A percentile compares a stretch with the other conserved stretches of the same genome.
Conservation (phyloP, 2,329 filamentous ascomycete genomes). For the Aureobasidium melanogenum region DNA sequence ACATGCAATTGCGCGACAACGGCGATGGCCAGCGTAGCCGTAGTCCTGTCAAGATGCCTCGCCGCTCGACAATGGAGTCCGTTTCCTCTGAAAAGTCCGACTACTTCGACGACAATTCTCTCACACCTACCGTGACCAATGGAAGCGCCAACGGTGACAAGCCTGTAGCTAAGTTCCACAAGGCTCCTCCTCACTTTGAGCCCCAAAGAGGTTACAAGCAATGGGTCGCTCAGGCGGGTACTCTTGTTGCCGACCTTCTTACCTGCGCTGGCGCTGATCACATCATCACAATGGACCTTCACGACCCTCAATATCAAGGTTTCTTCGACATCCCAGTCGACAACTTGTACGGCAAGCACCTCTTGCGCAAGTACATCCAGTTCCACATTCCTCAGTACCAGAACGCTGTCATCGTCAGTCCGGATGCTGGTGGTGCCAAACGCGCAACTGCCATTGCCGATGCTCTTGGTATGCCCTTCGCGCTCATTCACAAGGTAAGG, state of each 20-base stretch:
- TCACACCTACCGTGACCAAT: slow-evolving; percentile 13
- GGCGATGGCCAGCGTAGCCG: slow-evolving; percentile 10
- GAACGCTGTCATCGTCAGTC: slow-evolving; percentile 86
- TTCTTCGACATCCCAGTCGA: slow-evolving; percentile 99
- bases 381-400: slow-evolving; percentile 76
- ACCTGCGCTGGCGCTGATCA: slow-evolving; percentile 95
- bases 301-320: slow-evolving; percentile 93
- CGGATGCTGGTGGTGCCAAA: slow-evolving; percentile 94
- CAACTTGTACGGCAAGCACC: slow-evolving; percentile 81
- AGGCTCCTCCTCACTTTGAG: slow-evolving; percentile 52
- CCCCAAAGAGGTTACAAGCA: slow-evolving; percentile 92
- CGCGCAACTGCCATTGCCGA: slow-evolving; percentile 92
- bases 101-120: slow-evolving; percentile 16
- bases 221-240: slow-evolving; percentile 97
- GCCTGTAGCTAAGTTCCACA: slow-evolving; percentile 37
- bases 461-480: slow-evolving; percentile 86
- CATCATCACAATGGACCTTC: slow-evolving; percentile 94
- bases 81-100: slow-evolving; percentile 22
- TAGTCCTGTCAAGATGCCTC: slow-evolving; percentile 6
- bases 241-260: slow-evolving; percentile 84
- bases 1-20: slow-evolving; percentile 51
- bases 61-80: slow-evolving; percentile 22
- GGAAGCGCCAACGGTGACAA: slow-evolving; percentile 54
- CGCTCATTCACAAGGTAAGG: slow-evolving; percentile 90
- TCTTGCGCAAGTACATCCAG: slow-evolving; percentile 62